A percentile compares a stretch with the other conserved stretches of the same genome.
Evolutionary conservation across 352 stramenopile species (phyloP).

Genomic region (Phytophthora fragariaefolia): DNA sequence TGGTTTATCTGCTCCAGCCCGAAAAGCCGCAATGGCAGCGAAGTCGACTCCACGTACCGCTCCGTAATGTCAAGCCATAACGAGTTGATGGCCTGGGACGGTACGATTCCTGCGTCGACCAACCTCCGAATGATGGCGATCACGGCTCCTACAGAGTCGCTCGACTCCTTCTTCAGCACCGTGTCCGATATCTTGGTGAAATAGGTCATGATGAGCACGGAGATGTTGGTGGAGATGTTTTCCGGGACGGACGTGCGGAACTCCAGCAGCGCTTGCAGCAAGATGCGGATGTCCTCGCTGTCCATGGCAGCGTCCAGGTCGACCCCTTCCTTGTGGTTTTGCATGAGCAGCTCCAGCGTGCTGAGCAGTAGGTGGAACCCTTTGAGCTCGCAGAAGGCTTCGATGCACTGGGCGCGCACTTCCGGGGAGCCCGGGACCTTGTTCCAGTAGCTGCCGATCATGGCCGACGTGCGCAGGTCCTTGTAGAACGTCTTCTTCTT

Average conservation of each 20-base stretch:
- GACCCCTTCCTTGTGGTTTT: constrained; percentile 47
- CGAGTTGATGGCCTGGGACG: constrained; percentile 64
- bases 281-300: constrained; percentile 80
- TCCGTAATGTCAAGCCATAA: constrained; percentile 87
- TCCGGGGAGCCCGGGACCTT: constrained; percentile 82
- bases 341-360: constrained; percentile 77
- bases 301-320: constrained; percentile 68
- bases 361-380: constrained; percentile 79
- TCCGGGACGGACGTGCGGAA: constrained; percentile 74
- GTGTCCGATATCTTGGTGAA: constrained; percentile 81
- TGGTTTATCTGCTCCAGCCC: constrained; percentile 95
- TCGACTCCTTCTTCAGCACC: constrained; percentile 87
- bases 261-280: constrained; percentile 83
- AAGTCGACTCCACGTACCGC: constrained; percentile 91
- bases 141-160: constrained; percentile 82
- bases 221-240: constrained; percentile 67
- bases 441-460: constrained; percentile 92
- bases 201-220: constrained; percentile 83
- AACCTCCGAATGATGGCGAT: constrained; percentile 80
- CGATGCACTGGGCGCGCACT: constrained; percentile 85
- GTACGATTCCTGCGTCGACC: constrained; percentile 67
- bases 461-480: constrained; percentile 82
- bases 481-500: constrained; percentile 93
- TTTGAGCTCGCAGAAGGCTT: constrained; percentile 82
- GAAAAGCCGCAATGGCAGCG: constrained; percentile 93